Conservation (phyloP, 495 filamentous ascomycete genomes). For the Achaetomiella virescens region DNA sequence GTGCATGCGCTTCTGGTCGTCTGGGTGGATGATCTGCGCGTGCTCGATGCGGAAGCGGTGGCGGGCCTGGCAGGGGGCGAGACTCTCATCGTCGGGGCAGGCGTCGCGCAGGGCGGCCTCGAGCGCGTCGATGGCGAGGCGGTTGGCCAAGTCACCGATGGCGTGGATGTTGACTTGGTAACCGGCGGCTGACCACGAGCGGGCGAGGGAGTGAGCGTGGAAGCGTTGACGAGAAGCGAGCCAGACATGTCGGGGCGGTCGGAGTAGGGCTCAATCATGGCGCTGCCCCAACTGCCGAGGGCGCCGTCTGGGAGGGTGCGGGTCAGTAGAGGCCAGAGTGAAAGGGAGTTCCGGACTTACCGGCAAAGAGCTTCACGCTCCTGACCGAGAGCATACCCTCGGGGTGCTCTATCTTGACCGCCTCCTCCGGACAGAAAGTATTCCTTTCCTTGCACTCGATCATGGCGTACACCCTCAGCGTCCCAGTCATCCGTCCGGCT, state of each 20-base stretch:
- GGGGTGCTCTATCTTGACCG: constrained; percentile 29
- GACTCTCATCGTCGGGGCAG: constrained; percentile 33
- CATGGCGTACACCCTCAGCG: constrained; percentile 57
- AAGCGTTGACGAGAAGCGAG: constrained; percentile 54
- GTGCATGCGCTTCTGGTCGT: constrained; percentile 49
- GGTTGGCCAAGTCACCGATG: constrained; percentile 59
- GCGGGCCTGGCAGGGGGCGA: constrained; percentile 37
- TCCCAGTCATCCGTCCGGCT: constrained; percentile 44
- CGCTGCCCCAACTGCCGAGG: constrained; percentile 58
- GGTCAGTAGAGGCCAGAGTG: neutral
- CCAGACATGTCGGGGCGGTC: constrained; percentile 51
- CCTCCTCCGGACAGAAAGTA: constrained; percentile 49
- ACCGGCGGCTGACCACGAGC: constrained; percentile 43
- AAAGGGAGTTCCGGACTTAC: constrained; percentile 25
- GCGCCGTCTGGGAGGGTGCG: constrained; percentile 47
- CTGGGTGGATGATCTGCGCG: constrained; percentile 57
- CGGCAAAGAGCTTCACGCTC: constrained; percentile 56
- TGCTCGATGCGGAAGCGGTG: constrained; percentile 60
- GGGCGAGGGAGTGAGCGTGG: constrained; percentile 43
- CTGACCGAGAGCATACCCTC: constrained; percentile 43
- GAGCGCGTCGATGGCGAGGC: constrained; percentile 51
- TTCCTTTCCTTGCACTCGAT: constrained; percentile 55
- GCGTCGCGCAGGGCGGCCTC: constrained; percentile 37
- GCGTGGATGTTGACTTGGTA: constrained; percentile 59
- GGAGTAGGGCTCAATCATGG: constrained; percentile 55